Percentiles rank a stretch among this genome's conserved stretches.
phyloP scores from a whole-genome alignment of 129 eudicot genomes.

The Centaurea solstitialis region DNA sequence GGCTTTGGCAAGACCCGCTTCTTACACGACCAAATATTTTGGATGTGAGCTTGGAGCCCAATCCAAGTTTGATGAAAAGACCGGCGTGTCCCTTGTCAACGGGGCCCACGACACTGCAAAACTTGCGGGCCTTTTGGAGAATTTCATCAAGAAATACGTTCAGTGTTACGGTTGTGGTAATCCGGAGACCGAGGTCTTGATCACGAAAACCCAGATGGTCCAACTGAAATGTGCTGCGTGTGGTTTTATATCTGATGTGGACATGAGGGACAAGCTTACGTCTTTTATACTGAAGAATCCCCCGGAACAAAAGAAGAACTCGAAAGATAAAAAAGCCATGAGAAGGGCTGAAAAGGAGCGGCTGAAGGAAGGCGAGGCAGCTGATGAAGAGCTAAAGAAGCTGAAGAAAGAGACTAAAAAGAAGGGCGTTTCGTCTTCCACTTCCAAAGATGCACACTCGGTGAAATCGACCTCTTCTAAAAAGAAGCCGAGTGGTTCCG shows the following conservation, averaged over 20 bases:
- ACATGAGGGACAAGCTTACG: constrained; percentile 71
- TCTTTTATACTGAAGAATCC: constrained; percentile 65
- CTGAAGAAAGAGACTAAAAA: constrained; percentile 53
- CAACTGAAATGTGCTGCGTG: constrained; percentile 69
- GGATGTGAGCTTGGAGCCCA: constrained; percentile 72
- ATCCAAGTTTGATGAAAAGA: constrained; percentile 65
- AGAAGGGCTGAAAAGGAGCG: constrained; percentile 68
- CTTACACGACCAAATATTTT: constrained; percentile 64
- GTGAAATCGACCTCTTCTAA: constrained; percentile 34
- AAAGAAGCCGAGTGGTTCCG: constrained; percentile 52
- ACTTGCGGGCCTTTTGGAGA: constrained; percentile 65
- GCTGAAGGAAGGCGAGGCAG: constrained; percentile 64
- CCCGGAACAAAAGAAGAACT: constrained; percentile 56
- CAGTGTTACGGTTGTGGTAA: constrained; percentile 67
- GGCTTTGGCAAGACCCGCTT: constrained; percentile 69
- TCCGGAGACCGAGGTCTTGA: constrained; percentile 59
- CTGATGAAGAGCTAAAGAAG: constrained; percentile 69
- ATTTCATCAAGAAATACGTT: constrained; percentile 61
- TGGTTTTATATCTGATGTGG: constrained; percentile 61
- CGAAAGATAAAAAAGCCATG: constrained; percentile 64
- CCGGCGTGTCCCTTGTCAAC: constrained; percentile 60
- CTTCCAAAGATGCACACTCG: constrained; percentile 26
- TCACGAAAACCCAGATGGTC: constrained; percentile 61
- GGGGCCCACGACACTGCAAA: constrained; percentile 67
- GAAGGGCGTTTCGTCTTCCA: constrained; percentile 25